Base-by-base conservation (phyloP, 1,284 basidiomycete species). In the Hemileia vastatrix region DNA sequence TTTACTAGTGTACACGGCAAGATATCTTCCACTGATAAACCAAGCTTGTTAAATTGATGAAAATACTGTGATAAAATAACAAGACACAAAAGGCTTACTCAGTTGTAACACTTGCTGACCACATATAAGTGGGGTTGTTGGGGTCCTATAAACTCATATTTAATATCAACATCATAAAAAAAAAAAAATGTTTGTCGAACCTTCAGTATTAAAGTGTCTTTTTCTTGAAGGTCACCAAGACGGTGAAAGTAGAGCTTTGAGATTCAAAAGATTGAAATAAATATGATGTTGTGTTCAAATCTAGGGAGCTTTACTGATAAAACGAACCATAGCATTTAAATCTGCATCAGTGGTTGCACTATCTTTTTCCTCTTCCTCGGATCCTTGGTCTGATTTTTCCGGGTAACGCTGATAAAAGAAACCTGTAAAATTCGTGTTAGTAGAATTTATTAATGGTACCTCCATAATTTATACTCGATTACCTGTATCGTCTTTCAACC, bases 61-160 rank as follows among this genome's bases (percentile, higher is more conserved):
- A 32, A n/a, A 31, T 23, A 11, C 11, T 5, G 49, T 21, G 33
- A 43, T 32, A 27, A 8, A 4, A 57, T 6, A 55, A 45, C 4
- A 15, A 13, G 21, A 53, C 6, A n/a, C 6, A 45, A 31, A 36
- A 36, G 3, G 18, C 81, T 19, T 83, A 83, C 68, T 87, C 86
- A 11, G 79, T 68, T 64, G 84, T 81, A 40, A 84, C 72, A 27
- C 79, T 78, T 1, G 80, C 72, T 19, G 77, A 77, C 79, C 81
- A 89, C 81, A 86, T 82, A 80, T 82, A 85, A 62, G 83, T 80
- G 2, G 83, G 86, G 67, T 89, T 79, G 33, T 53, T 51, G 19
- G 54, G 54, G 36, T 61, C 61, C 54, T 58, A 27, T 18, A n/a
- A 33, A n/a, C n/a, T n/a, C n/a, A n/a, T n/a, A n/a, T n/a, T n/a